Evolutionary conservation across 805 yeast genomes (phyloP), one percentile per base, ranked within the genome.

Genomic region (Maudiozyma serrabonitensis): DNA sequence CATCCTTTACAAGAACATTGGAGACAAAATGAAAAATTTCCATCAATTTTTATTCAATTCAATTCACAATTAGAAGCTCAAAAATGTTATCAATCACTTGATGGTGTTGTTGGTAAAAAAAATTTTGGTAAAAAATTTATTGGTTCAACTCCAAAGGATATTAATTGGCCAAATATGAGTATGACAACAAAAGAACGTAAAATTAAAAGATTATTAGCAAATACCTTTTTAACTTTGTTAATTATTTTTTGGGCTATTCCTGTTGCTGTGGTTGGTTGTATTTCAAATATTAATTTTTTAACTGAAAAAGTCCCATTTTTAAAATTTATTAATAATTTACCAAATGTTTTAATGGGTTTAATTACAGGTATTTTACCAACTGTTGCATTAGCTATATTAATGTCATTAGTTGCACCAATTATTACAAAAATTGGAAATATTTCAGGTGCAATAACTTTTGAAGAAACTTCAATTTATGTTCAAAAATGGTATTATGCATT

Each of bases 231-330:
- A 60, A 79, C 85, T 25, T 59, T 79, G 51, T 71, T 83, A 67
- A 80, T 91, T 53, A 78, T 91, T 45, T 88, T 89, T 69, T 91
- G 98, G 98, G 82, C 95, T 41, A 81, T 91, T 58, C 99, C 99
- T 9, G 97, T 91, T 39, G 95, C 97, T n/a, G 89, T 88, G 60
- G 96, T 91, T 46, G 98, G 98, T 78, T 77, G 81, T 58, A 83
- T 93, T 55, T 91, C 98, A 23, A 93, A 91, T 68, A 78, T 91
- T 57, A 80, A 83, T 55, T 82, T 76, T 61, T 73, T 89, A 62
- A 87, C 85, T 38, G 71, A 75, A 37, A 80, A 78, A 54, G 78
- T 91, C 31, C 87, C 73, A 8, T 93, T 87, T 73, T 75, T 91
- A 62, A 68, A 74, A 39, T 93, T 87, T 69, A 76, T 91, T 58